Conservation (phyloP, 306 rosid species). For the Comarum palustre region DNA sequence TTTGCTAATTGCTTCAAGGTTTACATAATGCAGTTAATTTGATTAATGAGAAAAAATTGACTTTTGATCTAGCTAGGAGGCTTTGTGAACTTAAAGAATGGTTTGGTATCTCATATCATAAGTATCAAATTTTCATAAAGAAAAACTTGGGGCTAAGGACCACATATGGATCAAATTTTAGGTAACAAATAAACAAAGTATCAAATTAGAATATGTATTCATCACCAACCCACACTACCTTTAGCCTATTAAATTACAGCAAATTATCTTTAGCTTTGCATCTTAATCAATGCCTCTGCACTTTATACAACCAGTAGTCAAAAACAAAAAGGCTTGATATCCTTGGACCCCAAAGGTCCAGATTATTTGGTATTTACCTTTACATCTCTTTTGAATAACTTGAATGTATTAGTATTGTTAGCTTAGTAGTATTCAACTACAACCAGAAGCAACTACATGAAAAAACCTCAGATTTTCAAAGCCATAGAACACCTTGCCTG, state of each 20-base stretch:
- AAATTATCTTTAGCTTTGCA: slow-evolving; percentile 47
- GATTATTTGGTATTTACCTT: slow-evolving; percentile 21
- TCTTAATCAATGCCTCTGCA: slow-evolving; percentile 51
- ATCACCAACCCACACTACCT: slow-evolving; percentile 17
- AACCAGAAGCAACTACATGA: slow-evolving; percentile 9
- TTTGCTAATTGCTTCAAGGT: neutral
- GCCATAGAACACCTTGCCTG: slow-evolving; percentile 16
- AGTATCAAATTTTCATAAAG: neutral
- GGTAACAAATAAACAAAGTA: slow-evolving; percentile 9
- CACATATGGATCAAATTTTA: slow-evolving; percentile 34
- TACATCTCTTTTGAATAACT: slow-evolving; percentile 34
- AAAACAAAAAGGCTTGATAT: slow-evolving; percentile 34
- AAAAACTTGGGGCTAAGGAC: slow-evolving; percentile 21
- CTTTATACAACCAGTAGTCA: slow-evolving; percentile 65
- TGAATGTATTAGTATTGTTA: slow-evolving; percentile 14
- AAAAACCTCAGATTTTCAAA: slow-evolving; percentile 1
- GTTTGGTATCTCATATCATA: neutral
- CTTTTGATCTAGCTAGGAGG: slow-evolving; percentile 6
- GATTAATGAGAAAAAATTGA: neutral
- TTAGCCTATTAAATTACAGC: neutral
- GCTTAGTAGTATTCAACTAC: slow-evolving; percentile 8
- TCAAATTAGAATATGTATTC: slow-evolving; percentile 19
- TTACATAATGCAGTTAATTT: neutral
- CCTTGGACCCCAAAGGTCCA: slow-evolving; percentile 42
- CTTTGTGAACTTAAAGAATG: neutral